Base-by-base conservation (phyloP, 305 asterid genomes). In the Fraxinus xanthoxyloides region DNA sequence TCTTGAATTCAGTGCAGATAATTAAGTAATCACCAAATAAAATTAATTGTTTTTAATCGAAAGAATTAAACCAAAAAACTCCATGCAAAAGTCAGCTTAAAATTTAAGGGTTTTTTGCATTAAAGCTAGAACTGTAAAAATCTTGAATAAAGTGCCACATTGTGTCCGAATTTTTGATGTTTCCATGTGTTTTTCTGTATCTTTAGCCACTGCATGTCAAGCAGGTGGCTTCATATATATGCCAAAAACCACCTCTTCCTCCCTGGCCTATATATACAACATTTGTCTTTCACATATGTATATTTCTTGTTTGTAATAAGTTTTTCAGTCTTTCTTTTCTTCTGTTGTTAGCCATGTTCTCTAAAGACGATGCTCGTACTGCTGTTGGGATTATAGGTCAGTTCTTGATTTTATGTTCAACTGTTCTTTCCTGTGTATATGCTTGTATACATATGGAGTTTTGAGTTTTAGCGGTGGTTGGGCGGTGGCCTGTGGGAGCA, bases 371-470 rank as follows among this genome's bases (percentile, higher is more conserved):
- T 40, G 63, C 78, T 28, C 82, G 89, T 1, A 84, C 84, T 2
- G 77, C 79, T 7, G 91, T 88, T 38, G 90, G 90, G 48, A 81
- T 88, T 51, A 72, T 86, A 59, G 90, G 90, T 88, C 46, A 77
- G 86, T 80, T 75, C 5, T 31, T 79, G n/a, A 43, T 17, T 30
- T 10, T 12, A 61, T 7, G 28, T 8, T 17, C 28, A 56, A 56
- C 67, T 6, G 67, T 8, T 56, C 5, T 43, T 46, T 46, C 56
- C 56, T 46, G 56, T 46, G 19, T 46, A 3, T 46, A 46, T 46
- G 56, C 19, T 46, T 46, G 56, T 46, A 46, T 13, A 46, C 56
- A 46, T 46, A 13, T 51, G 61, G 61, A 4, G 61, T 51, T 15
- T 17, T 38, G 56, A 46, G 56, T 46, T 46, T 46, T 46, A 15